Evolutionary conservation across 225 moss, liverwort and hornwort genomes (phyloP), one percentile per base, ranked within the genome.

Genomic region (Pseudisothecium myosuroides): DNA sequence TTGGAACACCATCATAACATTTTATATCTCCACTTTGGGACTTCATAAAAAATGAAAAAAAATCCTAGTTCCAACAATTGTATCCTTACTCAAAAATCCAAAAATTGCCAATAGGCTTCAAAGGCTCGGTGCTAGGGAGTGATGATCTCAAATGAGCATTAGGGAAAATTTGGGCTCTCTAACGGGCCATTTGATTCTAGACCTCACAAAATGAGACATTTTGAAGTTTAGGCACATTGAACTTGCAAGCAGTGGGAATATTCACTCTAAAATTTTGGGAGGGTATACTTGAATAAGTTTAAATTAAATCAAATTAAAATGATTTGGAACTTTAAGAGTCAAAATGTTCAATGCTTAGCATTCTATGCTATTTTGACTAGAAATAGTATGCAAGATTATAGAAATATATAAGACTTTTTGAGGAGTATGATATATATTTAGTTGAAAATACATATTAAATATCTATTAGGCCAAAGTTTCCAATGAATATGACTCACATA

Each of bases 21-120:
- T n/a, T n/a, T n/a, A n/a, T n/a, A n/a, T n/a, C n/a, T n/a, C n/a
- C n/a, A n/a, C n/a, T n/a, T n/a, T n/a, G n/a, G n/a, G n/a, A n/a
- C n/a, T n/a, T n/a, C n/a, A n/a, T n/a, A n/a, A n/a, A n/a, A n/a
- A n/a, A n/a, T n/a, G n/a, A n/a, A n/a, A n/a, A n/a, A n/a, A n/a
- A n/a, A n/a, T n/a, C n/a, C n/a, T n/a, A n/a, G 10, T 37, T 77
- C 10, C 24, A 54, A 37, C 4, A 4, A 37, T 55, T 24, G 10
- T 36, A 23, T 2, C 5, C 1, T 3, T 37, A 9, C 1, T 54
- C 4, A 0, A 15, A 24, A 77, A 54, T 23, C 3, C 3, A 8
- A 52, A 28, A 54, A 22, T 54, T 54, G 23, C 15, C 4, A 0
- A 23, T 0, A 0, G 3, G 0, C 12, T 37, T 37, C 0, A 15